phyloP scores from a whole-genome alignment of 116 monocot genomes.

The Iris pallida region DNA sequence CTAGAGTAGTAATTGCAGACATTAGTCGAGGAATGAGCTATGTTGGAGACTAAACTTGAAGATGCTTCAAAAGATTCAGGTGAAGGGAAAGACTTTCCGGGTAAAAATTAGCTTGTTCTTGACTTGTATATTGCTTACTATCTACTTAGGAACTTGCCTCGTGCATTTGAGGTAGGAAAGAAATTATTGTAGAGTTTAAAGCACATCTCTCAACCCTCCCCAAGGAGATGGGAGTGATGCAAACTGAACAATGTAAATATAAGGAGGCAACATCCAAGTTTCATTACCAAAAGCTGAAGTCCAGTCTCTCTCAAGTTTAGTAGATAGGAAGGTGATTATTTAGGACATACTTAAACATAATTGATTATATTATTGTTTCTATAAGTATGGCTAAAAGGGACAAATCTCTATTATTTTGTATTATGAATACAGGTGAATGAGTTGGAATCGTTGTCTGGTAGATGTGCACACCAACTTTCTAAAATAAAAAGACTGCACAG shows the following conservation, averaged over 20 bases:
- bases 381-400: too few species aligned
- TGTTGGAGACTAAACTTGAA: constrained; percentile 53
- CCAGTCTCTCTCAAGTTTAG: constrained; percentile 54
- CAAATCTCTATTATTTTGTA: too few species aligned
- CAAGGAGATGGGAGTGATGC: constrained; percentile 64
- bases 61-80: constrained; percentile 77
- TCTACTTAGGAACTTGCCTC: constrained; percentile 1
- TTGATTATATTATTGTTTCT: too few species aligned
- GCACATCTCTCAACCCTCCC: constrained; percentile 69
- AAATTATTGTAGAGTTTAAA: constrained; percentile 75
- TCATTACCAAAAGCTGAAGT: constrained; percentile 77
- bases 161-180: constrained; percentile 68
- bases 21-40: constrained; percentile 32
- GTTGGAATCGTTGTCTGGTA: constrained; percentile 40
- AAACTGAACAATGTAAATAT: constrained; percentile 60
- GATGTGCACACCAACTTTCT: constrained; percentile 39
- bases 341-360: too few species aligned
- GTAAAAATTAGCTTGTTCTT: not conserved
- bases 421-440: constrained; percentile 44
- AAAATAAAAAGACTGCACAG: constrained; percentile 56
- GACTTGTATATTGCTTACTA: not conserved
- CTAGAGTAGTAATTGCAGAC: constrained; percentile 49
- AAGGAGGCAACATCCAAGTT: constrained; percentile 65
- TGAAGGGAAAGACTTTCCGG: constrained; percentile 12
- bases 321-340: constrained; percentile 63